Base-by-base conservation (phyloP, 306 rosid genomes). In the Vicia villosa region DNA sequence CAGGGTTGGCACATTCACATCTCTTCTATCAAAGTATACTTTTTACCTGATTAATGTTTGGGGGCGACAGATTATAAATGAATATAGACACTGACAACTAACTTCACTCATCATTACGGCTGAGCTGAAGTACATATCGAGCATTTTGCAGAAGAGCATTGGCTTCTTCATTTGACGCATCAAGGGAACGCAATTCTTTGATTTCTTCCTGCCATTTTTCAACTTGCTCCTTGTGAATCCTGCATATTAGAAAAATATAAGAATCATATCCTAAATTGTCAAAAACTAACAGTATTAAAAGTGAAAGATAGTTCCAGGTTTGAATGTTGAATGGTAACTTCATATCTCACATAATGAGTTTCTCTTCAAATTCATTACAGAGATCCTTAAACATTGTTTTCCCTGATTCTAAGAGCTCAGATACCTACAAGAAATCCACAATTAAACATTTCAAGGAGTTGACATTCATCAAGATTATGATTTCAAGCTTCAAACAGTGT, bases 191-290 rank as follows among this genome's bases (percentile, higher is more conserved):
- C 74, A 90, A 63, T 32, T 80, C 86, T 49, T 83, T 82, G 70
- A 93, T 85, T 72, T 93, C 91, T 66, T 90, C 89, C 78, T 85
- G 91, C 97, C 98, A 93, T 63, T 86, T 86, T 61, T 90, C 94
- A 0, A 85, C 85, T 49, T 80, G 86, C 76, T 88, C 92, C 81
- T 88, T 86, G 37, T 88, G 91, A 70, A 87, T 83, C 89, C 98
- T 86, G 79, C 77, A 45, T 24, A 62, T 32, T 46, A 17, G 5
- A 3, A 69, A 42, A 40, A 51, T 34, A 50, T 62, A 34, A 59
- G 5, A 54, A n/a, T 34, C 52, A 41, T 26, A 69, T 36, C 64
- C 45, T 11, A 63, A 16, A 69, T 30, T 9, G 8, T 36, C 8
- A 72, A 67, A 34, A 17, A 26, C 42, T 16, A 34, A 38, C 58